These are phyloP conservation scores for Globisporangium recalcitrans DNA, from an alignment of 352 stramenopile genomes.

Conservation along the genomic window DNA sequence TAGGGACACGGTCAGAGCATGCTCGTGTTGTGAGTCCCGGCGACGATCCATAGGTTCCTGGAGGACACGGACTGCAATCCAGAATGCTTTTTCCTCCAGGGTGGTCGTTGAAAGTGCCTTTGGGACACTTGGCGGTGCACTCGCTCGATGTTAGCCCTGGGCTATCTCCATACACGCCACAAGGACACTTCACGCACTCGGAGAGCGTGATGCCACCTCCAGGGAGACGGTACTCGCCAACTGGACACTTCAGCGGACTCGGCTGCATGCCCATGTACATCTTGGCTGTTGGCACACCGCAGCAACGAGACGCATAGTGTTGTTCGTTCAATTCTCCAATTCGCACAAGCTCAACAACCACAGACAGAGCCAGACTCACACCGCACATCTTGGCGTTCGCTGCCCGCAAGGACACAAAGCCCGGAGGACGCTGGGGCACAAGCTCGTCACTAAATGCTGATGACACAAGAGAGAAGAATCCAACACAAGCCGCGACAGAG, in stretches of 20 bases:
- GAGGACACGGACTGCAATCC: conserved; percentile 60
- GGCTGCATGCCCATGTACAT: conserved; percentile 57
- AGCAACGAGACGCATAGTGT: no score
- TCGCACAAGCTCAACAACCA: neutral
- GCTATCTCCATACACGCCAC: conserved; percentile 67
- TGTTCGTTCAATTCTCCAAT: no score
- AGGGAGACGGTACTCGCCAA: conserved; percentile 59
- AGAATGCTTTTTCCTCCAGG: conserved; percentile 50
- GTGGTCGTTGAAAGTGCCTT: conserved; percentile 66
- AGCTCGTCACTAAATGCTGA: conserved; percentile 9
- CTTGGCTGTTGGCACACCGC: conserved; percentile 35
- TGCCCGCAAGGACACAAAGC: conserved; percentile 6
- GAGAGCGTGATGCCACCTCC: conserved; percentile 36
- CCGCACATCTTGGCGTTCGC: neutral
- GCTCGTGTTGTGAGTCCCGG: conserved; percentile 46
- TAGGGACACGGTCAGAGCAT: conserved; percentile 61
- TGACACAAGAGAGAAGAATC: no score
- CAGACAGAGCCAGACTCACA: conserved; percentile 6
- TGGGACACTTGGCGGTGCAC: conserved; percentile 67
- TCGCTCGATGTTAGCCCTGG: conserved; percentile 51
- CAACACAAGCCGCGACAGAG: no score
- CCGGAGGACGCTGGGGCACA: neutral
- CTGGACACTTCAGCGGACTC: conserved; percentile 34
- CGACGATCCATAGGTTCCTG: conserved; percentile 53
- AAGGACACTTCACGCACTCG: conserved; percentile 69